Conservation (phyloP, 129 eudicot genomes). For the Centrapalus pauciflorus region DNA sequence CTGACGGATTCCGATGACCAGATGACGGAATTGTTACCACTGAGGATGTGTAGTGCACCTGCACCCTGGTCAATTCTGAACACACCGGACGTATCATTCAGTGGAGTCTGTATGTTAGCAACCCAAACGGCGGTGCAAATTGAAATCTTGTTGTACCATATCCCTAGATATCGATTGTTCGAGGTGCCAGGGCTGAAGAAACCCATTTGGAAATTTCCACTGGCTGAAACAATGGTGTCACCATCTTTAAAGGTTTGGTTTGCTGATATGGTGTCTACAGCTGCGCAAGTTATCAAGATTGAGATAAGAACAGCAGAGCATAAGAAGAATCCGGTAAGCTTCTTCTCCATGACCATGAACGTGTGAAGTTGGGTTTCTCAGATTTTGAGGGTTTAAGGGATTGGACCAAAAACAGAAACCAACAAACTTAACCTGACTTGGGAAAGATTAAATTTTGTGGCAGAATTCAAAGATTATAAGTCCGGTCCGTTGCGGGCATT, state of each 20-base stretch:
- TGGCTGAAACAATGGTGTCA: slow-evolving; percentile 37
- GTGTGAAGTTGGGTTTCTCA: neutral
- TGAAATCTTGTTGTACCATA: slow-evolving; percentile 30
- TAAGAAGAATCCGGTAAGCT: neutral
- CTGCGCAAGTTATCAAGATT: slow-evolving; percentile 8
- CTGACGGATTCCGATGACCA: slow-evolving; percentile 35
- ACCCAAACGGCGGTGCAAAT: slow-evolving; percentile 29
- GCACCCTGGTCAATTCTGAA: slow-evolving; percentile 10
- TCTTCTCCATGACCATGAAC: slow-evolving; percentile 17
- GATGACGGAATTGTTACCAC: slow-evolving; percentile 19
- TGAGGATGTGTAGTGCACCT: neutral
- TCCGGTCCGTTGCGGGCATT: neutral
- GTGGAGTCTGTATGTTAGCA: slow-evolving; percentile 26
- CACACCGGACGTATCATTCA: slow-evolving; percentile 11
- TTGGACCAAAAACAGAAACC: neutral
- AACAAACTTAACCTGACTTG: neutral
- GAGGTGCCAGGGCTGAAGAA: slow-evolving; percentile 34
- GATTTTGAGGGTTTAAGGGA: neutral
- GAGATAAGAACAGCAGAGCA: neutral
- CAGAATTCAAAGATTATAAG: slow-evolving; percentile 4
- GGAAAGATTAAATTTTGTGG: neutral
- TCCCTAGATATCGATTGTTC: slow-evolving; percentile 21
- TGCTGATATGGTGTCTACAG: slow-evolving; percentile 16
- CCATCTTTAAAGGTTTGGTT: slow-evolving; percentile 30
- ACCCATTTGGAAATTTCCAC: slow-evolving; percentile 32